Evolutionary conservation across 345 rosid genomes (phyloP).

Genomic region (Kandelia obovata): DNA sequence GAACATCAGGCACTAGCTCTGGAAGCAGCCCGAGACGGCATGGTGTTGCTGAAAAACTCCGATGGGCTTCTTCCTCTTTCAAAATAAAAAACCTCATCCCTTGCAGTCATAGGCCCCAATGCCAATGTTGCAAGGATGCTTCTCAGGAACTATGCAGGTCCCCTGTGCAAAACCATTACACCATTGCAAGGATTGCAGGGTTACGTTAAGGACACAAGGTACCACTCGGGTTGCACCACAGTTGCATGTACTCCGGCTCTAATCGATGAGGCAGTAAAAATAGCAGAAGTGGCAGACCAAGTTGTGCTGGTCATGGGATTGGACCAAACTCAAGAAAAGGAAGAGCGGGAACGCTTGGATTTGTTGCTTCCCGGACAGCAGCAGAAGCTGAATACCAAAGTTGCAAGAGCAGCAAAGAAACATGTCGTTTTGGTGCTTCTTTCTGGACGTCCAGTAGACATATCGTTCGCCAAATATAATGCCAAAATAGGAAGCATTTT

Average conservation of each 20-base stretch:
- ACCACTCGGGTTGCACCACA: constrained; percentile 54
- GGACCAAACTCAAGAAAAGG: constrained; percentile 73
- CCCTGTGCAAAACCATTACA: constrained; percentile 56
- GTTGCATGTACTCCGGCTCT: constrained; percentile 54
- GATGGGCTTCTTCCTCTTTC: constrained; percentile 58
- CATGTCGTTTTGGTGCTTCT: constrained; percentile 68
- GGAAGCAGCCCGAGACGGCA: constrained; percentile 78
- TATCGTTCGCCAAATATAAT: constrained; percentile 55
- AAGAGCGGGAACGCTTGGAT: constrained; percentile 61
- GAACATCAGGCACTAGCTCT: constrained; percentile 76
- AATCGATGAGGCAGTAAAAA: constrained; percentile 45
- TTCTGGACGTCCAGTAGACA: constrained; percentile 79
- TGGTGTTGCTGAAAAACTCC: constrained; percentile 75
- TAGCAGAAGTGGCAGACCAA: constrained; percentile 53
- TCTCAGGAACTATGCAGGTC: constrained; percentile 79
- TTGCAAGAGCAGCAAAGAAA: constrained; percentile 62
- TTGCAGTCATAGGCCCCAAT: constrained; percentile 85
- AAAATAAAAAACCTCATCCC: constrained; percentile 39
- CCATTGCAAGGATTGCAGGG: constrained; percentile 54
- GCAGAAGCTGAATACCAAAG: constrained; percentile 46
- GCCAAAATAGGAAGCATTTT: constrained; percentile 60
- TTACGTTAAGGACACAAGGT: constrained; percentile 45
- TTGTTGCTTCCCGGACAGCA: constrained; percentile 74
- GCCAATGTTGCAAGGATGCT: constrained; percentile 52
- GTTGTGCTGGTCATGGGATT: constrained; percentile 85